Evolutionary conservation across 768 basidiomycete genomes (phyloP).

Genomic region (Russula emetica): DNA sequence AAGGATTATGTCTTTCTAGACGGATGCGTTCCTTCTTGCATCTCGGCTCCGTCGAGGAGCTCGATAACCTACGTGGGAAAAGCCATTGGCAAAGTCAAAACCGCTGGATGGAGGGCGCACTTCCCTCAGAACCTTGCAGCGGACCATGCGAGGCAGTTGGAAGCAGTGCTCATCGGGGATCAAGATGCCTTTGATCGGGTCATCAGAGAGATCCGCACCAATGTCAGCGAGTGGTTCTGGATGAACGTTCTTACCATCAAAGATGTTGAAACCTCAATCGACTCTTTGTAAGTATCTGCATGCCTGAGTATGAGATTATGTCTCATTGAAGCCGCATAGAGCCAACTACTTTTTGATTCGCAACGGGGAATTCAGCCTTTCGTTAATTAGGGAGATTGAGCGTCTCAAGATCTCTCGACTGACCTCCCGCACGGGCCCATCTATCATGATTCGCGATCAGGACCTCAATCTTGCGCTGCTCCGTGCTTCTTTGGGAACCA

Average conservation of each 20-base stretch:
- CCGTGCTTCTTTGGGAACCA: slow-evolving; percentile 83
- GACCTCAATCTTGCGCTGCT: slow-evolving; percentile 84
- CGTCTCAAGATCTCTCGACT: slow-evolving; percentile 76
- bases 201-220: slow-evolving; percentile 68
- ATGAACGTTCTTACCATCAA: slow-evolving; percentile 76
- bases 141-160: slow-evolving; percentile 61
- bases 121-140: slow-evolving; percentile 63
- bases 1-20: slow-evolving; percentile 55
- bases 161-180: slow-evolving; percentile 67
- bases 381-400: slow-evolving; percentile 83
- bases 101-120: slow-evolving; percentile 73
- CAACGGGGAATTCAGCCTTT: slow-evolving; percentile 81
- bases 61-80: slow-evolving; percentile 86
- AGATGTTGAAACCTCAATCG: slow-evolving; percentile 79
- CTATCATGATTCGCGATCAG: slow-evolving; percentile 83
- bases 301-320: neutral
- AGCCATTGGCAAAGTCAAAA: slow-evolving; percentile 78
- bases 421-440: slow-evolving; percentile 56
- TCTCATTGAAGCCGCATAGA: slow-evolving; percentile 39
- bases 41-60: slow-evolving; percentile 66
- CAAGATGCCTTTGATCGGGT: slow-evolving; percentile 71
- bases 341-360: slow-evolving; percentile 85
- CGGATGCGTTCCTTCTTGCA: slow-evolving; percentile 69
- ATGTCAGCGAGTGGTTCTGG: slow-evolving; percentile 94
- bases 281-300: slow-evolving; percentile 62